Evolutionary conservation across 768 basidiomycete species (phyloP).

Genomic region (Naganishia onofrii): DNA sequence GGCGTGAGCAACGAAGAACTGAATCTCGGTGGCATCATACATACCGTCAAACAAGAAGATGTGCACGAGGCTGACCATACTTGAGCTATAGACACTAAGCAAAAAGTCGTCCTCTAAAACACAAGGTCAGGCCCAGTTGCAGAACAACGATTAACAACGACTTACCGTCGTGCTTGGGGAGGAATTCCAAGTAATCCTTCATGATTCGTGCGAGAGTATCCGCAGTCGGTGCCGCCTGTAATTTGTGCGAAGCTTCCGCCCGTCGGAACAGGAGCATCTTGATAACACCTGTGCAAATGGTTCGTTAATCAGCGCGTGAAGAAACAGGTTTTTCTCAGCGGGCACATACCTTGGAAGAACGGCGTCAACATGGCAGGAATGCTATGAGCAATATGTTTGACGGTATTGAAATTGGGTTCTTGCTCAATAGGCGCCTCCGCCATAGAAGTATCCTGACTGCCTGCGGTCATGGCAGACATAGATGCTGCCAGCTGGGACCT

Average conservation of each 20-base stretch:
- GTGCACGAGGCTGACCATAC: slow-evolving; percentile 16
- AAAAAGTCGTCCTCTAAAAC: slow-evolving; percentile 4
- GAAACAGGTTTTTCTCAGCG: no score
- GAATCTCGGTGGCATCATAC: slow-evolving; percentile 13
- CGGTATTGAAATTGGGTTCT: slow-evolving; percentile 30
- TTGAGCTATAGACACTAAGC: slow-evolving; percentile 20
- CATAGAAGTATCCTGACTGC: slow-evolving; percentile 62
- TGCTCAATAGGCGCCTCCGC: slow-evolving; percentile 38
- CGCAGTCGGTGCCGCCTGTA: slow-evolving; percentile 71
- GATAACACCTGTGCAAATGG: slow-evolving; percentile 22
- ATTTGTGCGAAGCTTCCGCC: slow-evolving; percentile 59
- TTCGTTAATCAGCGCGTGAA: neutral
- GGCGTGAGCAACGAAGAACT: slow-evolving; percentile 9
- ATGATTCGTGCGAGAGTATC: slow-evolving; percentile 69
- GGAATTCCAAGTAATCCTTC: slow-evolving; percentile 62
- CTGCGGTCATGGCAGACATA: slow-evolving; percentile 66
- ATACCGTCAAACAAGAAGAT: slow-evolving; percentile 13
- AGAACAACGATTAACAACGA: slow-evolving; percentile 36
- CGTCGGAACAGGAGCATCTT: slow-evolving; percentile 32
- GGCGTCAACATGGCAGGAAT: slow-evolving; percentile 33
- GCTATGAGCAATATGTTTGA: slow-evolving; percentile 28
- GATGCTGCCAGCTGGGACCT: slow-evolving; percentile 22
- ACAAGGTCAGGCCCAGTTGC: neutral
- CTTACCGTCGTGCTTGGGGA: slow-evolving; percentile 58
- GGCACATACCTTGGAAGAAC: slow-evolving; percentile 32